A percentile compares a stretch with the other conserved stretches of the same genome.
phyloP scores from a whole-genome alignment of 2,329 filamentous ascomycete genomes.

The Aspergillus fumigatiaffinis region DNA sequence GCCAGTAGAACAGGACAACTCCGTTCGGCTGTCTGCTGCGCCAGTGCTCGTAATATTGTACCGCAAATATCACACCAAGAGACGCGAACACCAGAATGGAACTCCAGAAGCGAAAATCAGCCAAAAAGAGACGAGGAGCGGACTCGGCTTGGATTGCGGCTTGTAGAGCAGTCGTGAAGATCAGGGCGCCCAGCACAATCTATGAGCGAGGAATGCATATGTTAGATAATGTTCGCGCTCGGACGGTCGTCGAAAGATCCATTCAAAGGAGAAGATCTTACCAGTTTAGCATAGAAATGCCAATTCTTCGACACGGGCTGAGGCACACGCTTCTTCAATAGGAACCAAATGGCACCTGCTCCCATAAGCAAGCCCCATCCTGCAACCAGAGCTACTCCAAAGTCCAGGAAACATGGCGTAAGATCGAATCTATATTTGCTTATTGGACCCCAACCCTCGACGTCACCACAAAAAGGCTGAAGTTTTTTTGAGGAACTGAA shows the following conservation, averaged over 20 bases:
- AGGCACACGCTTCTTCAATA: slow-evolving; percentile 65
- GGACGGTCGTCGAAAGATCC: neutral
- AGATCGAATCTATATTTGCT: slow-evolving; percentile 87
- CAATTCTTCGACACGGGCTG: slow-evolving; percentile 73
- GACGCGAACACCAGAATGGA: slow-evolving; percentile 69
- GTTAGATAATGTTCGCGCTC: slow-evolving; percentile 3
- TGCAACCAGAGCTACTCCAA: slow-evolving; percentile 76
- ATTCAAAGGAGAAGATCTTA: slow-evolving; percentile 40
- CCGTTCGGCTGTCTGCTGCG: slow-evolving; percentile 81
- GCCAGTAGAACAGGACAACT: slow-evolving; percentile 88
- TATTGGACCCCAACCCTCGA: slow-evolving; percentile 92
- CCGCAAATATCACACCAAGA: slow-evolving; percentile 66
- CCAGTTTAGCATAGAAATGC: slow-evolving; percentile 92
- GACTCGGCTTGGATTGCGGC: slow-evolving; percentile 70
- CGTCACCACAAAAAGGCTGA: slow-evolving; percentile 80
- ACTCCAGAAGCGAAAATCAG: slow-evolving; percentile 84
- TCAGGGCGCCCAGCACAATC: slow-evolving; percentile 63
- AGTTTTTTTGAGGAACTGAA: slow-evolving; percentile 21
- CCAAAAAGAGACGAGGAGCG: slow-evolving; percentile 66
- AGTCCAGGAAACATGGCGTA: slow-evolving; percentile 94
- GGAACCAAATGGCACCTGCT: slow-evolving; percentile 71
- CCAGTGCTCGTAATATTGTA: slow-evolving; percentile 84
- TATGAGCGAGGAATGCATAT: slow-evolving; percentile 23
- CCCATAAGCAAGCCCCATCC: slow-evolving; percentile 76
- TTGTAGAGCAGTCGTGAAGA: slow-evolving; percentile 67